A percentile compares a stretch with the other conserved stretches of the same genome.
These are phyloP conservation scores for Funneliformis geosporum DNA, from an alignment of 192 early-diverging fungal genomes.

Conservation along the genomic window DNA sequence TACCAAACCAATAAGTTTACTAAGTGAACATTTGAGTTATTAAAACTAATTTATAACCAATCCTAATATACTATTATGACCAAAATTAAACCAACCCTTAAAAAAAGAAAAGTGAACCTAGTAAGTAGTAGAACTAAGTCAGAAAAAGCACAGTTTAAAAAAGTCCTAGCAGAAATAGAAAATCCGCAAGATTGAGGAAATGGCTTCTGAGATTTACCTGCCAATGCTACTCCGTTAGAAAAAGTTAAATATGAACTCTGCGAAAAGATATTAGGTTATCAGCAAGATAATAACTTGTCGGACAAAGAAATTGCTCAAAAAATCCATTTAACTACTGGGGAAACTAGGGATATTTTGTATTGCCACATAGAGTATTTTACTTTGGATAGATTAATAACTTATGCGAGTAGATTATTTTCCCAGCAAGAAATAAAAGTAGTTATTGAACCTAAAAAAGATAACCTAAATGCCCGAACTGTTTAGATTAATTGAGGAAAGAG, in stretches of 20 bases:
- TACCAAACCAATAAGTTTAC: no score
- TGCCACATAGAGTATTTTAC: not conserved
- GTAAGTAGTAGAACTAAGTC: no score
- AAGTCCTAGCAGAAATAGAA: no score
- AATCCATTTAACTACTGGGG: not conserved
- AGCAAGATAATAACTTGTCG: not conserved
- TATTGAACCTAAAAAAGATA: conserved; percentile 3
- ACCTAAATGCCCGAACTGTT: not conserved
- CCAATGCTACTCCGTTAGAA: no score
- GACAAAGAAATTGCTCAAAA: not conserved
- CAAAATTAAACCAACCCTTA: no score
- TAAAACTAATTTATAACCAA: no score
- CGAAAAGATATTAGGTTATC: not conserved
- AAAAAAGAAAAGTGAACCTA: no score
- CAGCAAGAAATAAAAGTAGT: not conserved
- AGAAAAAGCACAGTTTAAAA: no score
- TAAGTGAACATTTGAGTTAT: no score
- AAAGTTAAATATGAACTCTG: not conserved
- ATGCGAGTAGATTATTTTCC: not conserved
- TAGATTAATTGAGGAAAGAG: not conserved
- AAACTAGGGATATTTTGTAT: conserved; percentile 12
- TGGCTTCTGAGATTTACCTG: no score
- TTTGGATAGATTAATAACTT: conserved; percentile 13
- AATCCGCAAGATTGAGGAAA: no score
- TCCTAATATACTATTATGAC: no score